Conservation (phyloP, 2,329 filamentous ascomycete species). For the Colletotrichum endophyticum region DNA sequence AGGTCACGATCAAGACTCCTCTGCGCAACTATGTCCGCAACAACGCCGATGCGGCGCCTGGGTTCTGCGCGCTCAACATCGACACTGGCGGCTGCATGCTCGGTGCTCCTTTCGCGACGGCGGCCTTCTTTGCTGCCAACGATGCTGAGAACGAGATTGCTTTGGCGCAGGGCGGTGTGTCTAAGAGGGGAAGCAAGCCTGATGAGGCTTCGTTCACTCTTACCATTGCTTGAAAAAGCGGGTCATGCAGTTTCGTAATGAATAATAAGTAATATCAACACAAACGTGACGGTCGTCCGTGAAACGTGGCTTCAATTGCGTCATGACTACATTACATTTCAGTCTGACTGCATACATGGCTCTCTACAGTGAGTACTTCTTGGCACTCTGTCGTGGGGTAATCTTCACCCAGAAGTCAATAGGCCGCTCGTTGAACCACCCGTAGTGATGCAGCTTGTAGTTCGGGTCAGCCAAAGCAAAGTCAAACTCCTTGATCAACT, state of each 20-base stretch:
- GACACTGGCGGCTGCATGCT: slow-evolving; percentile 6
- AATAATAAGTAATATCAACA: background rate
- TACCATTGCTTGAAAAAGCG: background rate
- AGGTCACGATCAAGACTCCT: slow-evolving; percentile 4
- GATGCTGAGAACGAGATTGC: slow-evolving; percentile 7
- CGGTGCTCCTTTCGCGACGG: background rate
- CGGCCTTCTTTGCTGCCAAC: slow-evolving; percentile 1
- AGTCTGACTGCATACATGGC: too few species aligned
- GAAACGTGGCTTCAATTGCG: background rate
- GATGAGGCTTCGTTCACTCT: background rate
- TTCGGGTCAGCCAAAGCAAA: slow-evolving; percentile 46
- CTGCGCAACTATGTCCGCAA: slow-evolving; percentile 17
- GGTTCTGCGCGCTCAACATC: slow-evolving; percentile 1
- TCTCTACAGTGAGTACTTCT: background rate
- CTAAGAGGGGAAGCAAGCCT: background rate
- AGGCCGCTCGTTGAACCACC: slow-evolving; percentile 59
- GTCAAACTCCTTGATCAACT: slow-evolving; percentile 48
- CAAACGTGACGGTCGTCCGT: background rate
- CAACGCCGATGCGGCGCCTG: background rate
- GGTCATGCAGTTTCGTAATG: background rate
- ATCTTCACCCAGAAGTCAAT: slow-evolving; percentile 49
- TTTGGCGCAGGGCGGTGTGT: slow-evolving; percentile 2
- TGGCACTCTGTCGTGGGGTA: slow-evolving; percentile 34
- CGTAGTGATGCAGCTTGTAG: slow-evolving; percentile 49
- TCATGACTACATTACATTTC: background rate